Conservation (phyloP, 2,329 filamentous ascomycete species). For the Mariannaea sp. region DNA sequence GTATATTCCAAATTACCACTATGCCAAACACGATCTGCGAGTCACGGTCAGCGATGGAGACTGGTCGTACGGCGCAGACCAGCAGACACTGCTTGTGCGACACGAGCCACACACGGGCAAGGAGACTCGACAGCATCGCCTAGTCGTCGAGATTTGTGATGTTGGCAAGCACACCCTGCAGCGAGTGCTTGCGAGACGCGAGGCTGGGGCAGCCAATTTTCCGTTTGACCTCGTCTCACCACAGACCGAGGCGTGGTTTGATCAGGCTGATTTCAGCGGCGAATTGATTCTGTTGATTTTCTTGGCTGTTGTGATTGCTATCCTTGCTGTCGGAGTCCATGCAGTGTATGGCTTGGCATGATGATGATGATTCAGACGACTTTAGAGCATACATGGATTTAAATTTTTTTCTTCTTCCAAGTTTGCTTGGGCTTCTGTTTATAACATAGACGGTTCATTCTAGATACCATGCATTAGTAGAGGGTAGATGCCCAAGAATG, state of each 20-base stretch:
- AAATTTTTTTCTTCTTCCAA: too few species aligned
- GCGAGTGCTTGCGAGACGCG: constrained; percentile 15
- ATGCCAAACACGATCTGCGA: constrained; percentile 35
- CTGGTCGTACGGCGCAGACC: constrained; percentile 37
- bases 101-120: constrained; percentile 20
- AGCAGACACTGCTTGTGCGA: constrained; percentile 40
- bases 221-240: constrained; percentile 23
- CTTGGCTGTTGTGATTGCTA: constrained; percentile 7
- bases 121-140: constrained; percentile 11
- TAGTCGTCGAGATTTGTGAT: constrained; percentile 36
- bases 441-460: too few species aligned
- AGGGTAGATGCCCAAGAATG: too few species aligned
- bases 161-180: constrained; percentile 30
- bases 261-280: constrained; percentile 25
- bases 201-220: constrained; percentile 21
- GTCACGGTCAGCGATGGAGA: constrained; percentile 38
- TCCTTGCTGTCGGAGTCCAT: constrained; percentile 3
- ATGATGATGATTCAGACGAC: neutral
- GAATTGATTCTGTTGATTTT: constrained; percentile 15
- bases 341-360: neutral
- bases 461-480: too few species aligned
- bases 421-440: too few species aligned
- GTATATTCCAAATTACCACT: constrained; percentile 48
- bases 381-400: too few species aligned
- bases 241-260: constrained; percentile 27